Percentiles rank a stretch among this genome's conserved stretches.
phyloP scores from a whole-genome alignment of 257 asterid species.

The Scutellaria galericulata region DNA sequence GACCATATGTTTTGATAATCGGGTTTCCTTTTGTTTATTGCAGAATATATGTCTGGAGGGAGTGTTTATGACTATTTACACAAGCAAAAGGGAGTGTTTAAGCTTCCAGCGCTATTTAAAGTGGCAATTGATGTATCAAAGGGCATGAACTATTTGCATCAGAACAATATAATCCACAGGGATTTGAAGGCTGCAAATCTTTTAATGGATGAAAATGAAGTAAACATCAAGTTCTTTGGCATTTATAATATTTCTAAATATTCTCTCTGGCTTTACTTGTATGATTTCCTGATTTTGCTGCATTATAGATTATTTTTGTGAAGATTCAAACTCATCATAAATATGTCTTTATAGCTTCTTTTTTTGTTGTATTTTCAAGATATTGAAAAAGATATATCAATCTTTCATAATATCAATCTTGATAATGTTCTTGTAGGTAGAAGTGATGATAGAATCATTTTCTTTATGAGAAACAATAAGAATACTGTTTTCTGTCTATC shows the following conservation, averaged over 20 bases:
- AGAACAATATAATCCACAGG: conserved; percentile 94
- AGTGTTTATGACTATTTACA: conserved; percentile 93
- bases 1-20: conserved; percentile 23
- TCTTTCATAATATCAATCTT: neutral
- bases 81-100: conserved; percentile 92
- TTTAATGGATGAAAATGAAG: conserved; percentile 95
- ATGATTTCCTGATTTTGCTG: conserved; percentile 17
- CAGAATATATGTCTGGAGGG: conserved; percentile 98
- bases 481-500: neutral
- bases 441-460: conserved; percentile 4
- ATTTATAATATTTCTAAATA: too few species aligned
- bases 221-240: conserved; percentile 41
- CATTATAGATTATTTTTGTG: conserved; percentile 16
- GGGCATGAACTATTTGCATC: conserved; percentile 99
- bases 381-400: neutral
- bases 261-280: neutral
- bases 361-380: neutral
- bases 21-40: conserved; percentile 32
- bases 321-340: neutral
- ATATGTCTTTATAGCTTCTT: conserved; percentile 18
- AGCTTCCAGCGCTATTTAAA: conserved; percentile 83
- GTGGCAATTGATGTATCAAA: conserved; percentile 93
- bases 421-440: conserved; percentile 5
- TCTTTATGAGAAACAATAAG: conserved; percentile 15
- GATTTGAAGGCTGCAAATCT: conserved; percentile 99